phyloP scores from a whole-genome alignment of 805 yeast species.

The Komagataella pseudopastoris region DNA sequence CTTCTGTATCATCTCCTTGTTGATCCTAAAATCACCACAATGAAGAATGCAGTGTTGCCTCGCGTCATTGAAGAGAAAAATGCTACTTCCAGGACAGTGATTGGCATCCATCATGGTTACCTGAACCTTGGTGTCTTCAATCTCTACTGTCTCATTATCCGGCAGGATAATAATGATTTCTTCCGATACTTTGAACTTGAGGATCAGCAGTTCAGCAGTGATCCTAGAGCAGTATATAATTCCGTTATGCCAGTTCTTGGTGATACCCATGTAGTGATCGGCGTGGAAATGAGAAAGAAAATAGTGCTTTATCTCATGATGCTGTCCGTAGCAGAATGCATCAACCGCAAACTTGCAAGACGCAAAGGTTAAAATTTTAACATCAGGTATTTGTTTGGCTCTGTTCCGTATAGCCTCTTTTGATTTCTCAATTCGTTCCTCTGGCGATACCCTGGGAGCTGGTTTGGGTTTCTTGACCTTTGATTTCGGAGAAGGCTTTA shows the following conservation, averaged over 20 bases:
- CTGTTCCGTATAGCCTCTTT: not conserved
- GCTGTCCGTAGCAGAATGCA: constrained; percentile 42
- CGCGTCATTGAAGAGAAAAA: constrained; percentile 53
- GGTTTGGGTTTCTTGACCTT: not conserved
- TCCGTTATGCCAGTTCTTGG: constrained; percentile 65
- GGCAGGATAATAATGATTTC: constrained; percentile 26
- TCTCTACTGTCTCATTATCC: constrained; percentile 23
- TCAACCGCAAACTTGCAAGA: constrained; percentile 40
- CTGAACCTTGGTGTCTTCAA: constrained; percentile 26
- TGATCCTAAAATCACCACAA: constrained; percentile 89
- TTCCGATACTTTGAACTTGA: constrained; percentile 41
- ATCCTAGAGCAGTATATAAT: constrained; percentile 59
- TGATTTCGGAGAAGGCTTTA: constrained; percentile 4
- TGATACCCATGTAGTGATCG: constrained; percentile 86
- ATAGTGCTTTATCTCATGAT: constrained; percentile 33
- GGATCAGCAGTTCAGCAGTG: constrained; percentile 44
- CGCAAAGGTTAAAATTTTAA: constrained; percentile 35
- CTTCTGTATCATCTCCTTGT: constrained; percentile 31
- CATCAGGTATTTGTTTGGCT: constrained; percentile 29
- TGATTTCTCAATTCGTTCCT: not conserved
- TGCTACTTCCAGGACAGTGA: constrained; percentile 93
- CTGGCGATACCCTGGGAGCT: not conserved
- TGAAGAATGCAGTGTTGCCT: constrained; percentile 34
- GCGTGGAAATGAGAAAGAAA: constrained; percentile 80
- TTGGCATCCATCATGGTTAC: constrained; percentile 74